A percentile compares a stretch with the other conserved stretches of the same genome.
phyloP scores from a whole-genome alignment of 305 asterid species.

The Fraxinus nigra region DNA sequence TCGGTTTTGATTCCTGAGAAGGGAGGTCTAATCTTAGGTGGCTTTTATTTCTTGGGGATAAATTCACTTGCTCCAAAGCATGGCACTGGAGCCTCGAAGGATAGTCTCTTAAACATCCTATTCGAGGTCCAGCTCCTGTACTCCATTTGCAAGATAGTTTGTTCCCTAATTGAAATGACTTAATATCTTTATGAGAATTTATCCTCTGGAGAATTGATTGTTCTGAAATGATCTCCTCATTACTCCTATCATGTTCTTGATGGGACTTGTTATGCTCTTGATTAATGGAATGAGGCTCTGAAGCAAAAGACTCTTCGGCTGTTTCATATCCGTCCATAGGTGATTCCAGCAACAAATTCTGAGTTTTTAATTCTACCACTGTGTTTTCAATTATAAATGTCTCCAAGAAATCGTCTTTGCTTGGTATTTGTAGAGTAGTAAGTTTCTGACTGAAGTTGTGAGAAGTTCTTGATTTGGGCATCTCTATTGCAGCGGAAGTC shows the following conservation, averaged over 20 bases:
- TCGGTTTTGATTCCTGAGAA: conserved; percentile 18
- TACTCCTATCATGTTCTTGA: conserved; percentile 3
- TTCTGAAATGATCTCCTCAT: conserved; percentile 25
- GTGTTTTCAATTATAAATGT: conserved; percentile 28
- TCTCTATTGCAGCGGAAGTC: background rate
- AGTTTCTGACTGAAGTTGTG: conserved; percentile 25
- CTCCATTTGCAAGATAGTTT: conserved; percentile 52
- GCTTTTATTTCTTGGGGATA: conserved; percentile 28
- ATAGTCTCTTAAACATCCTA: conserved; percentile 50
- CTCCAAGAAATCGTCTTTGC: conserved; percentile 32
- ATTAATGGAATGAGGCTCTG: background rate
- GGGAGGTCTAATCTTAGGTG: conserved; percentile 10
- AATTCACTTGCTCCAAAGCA: conserved; percentile 42
- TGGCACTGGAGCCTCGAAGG: conserved; percentile 47
- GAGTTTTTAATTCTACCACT: conserved; percentile 6
- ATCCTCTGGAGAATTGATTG: conserved; percentile 32
- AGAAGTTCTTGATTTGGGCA: conserved; percentile 15
- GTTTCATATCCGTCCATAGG: conserved; percentile 27
- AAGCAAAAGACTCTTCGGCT: conserved; percentile 18
- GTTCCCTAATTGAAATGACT: conserved; percentile 42
- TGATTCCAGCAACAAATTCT: conserved; percentile 16
- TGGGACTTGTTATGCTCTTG: conserved; percentile 12
- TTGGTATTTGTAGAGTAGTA: conserved; percentile 40
- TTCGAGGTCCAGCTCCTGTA: conserved; percentile 61
- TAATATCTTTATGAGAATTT: conserved; percentile 34